Evolutionary conservation across 306 rosid species (phyloP).

Genomic region (Cyclanthera cordifolia): DNA sequence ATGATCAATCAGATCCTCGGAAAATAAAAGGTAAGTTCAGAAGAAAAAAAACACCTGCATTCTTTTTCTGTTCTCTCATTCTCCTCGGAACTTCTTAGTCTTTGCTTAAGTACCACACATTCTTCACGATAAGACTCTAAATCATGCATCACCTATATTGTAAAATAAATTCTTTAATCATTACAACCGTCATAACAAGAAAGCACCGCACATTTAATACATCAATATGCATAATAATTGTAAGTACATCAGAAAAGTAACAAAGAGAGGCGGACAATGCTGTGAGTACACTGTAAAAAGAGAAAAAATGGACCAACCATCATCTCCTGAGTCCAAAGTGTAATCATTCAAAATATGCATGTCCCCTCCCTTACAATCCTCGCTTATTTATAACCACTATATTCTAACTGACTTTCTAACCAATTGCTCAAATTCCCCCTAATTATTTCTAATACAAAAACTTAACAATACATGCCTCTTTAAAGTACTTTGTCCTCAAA

Average conservation of each 20-base stretch:
- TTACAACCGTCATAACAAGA: conserved; percentile 14
- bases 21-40: background rate
- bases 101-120: conserved; percentile 34
- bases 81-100: conserved; percentile 25
- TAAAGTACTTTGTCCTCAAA: no score
- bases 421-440: no score
- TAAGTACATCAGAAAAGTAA: background rate
- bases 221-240: background rate
- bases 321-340: no score
- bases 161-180: conserved; percentile 8
- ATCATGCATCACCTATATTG: conserved; percentile 46
- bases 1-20: background rate
- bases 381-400: no score
- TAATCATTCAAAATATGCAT: no score
- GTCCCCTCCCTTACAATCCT: no score
- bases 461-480: no score
- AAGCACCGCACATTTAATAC: background rate
- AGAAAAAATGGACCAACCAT: background rate
- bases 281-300: background rate
- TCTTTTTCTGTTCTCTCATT: conserved; percentile 25
- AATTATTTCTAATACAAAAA: no score
- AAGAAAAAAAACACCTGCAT: conserved; percentile 33
- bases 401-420: no score
- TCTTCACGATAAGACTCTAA: conserved; percentile 52
- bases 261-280: background rate